These are phyloP conservation scores for Trichoderma brevicompactum DNA, from an alignment of 2,329 filamentous ascomycete species.

Conservation along the genomic window DNA sequence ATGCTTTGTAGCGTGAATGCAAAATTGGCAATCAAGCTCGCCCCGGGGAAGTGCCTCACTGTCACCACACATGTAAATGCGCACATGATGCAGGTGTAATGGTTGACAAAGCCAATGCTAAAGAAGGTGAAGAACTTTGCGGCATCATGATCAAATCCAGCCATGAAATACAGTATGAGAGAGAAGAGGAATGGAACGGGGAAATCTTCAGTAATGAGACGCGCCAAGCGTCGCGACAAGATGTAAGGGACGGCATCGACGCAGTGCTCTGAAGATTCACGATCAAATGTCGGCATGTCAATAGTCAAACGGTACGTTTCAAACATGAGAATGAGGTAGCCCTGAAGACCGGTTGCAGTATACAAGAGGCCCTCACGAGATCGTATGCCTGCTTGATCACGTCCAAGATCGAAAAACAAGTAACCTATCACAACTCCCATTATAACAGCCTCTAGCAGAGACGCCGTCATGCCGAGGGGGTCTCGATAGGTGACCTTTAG, in stretches of 20 bases:
- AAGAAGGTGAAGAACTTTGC: slow-evolving; percentile 75
- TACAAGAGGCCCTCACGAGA: slow-evolving; percentile 76
- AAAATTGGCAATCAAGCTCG: slow-evolving; percentile 73
- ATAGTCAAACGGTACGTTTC: slow-evolving; percentile 76
- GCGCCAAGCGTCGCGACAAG: slow-evolving; percentile 69
- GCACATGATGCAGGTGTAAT: slow-evolving; percentile 75
- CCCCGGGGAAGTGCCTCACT: slow-evolving; percentile 69
- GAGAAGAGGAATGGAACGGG: slow-evolving; percentile 74
- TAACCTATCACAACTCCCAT: slow-evolving; percentile 76
- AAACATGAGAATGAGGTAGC: slow-evolving; percentile 76
- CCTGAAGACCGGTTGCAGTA: slow-evolving; percentile 71
- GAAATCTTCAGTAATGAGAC: slow-evolving; percentile 71
- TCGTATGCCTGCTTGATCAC: slow-evolving; percentile 71
- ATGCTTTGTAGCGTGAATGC: slow-evolving; percentile 74
- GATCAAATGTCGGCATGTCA: slow-evolving; percentile 76
- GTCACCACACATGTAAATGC: slow-evolving; percentile 70
- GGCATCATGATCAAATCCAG: slow-evolving; percentile 68
- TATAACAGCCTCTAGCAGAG: slow-evolving; percentile 68
- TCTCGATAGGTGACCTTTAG: slow-evolving; percentile 76
- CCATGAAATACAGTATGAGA: slow-evolving; percentile 77
- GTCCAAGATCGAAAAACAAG: slow-evolving; percentile 69
- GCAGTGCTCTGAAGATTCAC: slow-evolving; percentile 73
- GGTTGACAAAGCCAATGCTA: slow-evolving; percentile 67
- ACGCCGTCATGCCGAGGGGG: slow-evolving; percentile 73
- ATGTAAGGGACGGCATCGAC: slow-evolving; percentile 72